Base-by-base conservation (phyloP, 176 grass and related monocot species). In the Oryza glaberrima region DNA sequence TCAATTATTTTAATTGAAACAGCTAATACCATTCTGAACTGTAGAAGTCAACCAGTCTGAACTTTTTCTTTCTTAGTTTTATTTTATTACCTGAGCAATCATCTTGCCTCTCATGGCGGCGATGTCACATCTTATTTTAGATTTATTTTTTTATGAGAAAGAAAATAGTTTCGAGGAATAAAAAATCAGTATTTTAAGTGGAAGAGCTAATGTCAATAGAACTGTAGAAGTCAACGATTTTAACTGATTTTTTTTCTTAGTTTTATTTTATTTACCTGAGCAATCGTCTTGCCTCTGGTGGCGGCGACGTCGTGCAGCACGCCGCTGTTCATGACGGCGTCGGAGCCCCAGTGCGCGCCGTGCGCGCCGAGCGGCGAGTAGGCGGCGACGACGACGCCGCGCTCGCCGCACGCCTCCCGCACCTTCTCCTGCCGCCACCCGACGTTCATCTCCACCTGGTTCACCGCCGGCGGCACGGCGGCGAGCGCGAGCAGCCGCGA, bases 381-480 rank as follows among this genome's bases (percentile, higher is more conserved):
- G 15, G 92, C 95, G 1, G 88, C 67, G 47, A 94, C 72, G 9
- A 87, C 87, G 52, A 97, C 88, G 48, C 90, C 77, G 23, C 85
- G 13, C 6, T 52, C 44, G 54, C 26, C 66, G 69, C 95, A 97
- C 12, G 72, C 69, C 66, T 94, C 88, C 65, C 88, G 85, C 56
- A 93, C 45, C 72, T 88, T 96, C 82, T 88, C 83, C 84, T 93
- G 94, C 4, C 84, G 73, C 91, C 95, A 97, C 1, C 78, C 82
- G 17, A 88, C 89, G 81, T 92, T 94, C 81, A 91, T 19, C 80
- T 97, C 95, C 13, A 97, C 88, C 94, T 97, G 90, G 77, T 94
- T 94, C 4, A 97, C 94, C 0, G 94, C 92, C 19, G 94, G 94
- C 30, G 90, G 88, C 22, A 97, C 88, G 40, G 75, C 60, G 73